Evolutionary conservation across 768 basidiomycete genomes (phyloP), one percentile per base, ranked within the genome.

Genomic region (Rhodotorula kratochvilovae): DNA sequence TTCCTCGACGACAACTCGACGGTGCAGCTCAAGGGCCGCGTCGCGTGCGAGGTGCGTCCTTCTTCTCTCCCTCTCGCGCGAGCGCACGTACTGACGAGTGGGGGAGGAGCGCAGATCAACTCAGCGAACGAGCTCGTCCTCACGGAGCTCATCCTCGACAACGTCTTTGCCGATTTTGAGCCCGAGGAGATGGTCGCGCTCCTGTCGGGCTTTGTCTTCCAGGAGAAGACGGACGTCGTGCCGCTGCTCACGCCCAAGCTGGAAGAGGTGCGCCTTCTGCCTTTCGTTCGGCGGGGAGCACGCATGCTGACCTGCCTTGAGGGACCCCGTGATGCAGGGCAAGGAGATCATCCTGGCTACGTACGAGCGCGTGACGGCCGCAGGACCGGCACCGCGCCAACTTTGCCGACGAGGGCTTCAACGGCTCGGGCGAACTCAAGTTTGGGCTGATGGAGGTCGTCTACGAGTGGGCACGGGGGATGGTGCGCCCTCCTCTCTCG

Each of bases 401-500:
- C 61, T 91, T 90, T 79, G 87, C 88, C 63, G 77, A 72, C 42
- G 72, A 73, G 45, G 71, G 61, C 43, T 73, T 71, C 61, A 75
- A 75, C 63, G 72, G 72, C 3, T 46, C 56, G 11, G 77, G 85
- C 86, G 58, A 86, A 68, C 86, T 94, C 76, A 97, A 96, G 80
- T 89, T 90, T 71, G 96, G 96, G 13, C 82, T 99, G 33, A 87
- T 91, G 16, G 95, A 99, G 79, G 96, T 95, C 3, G 96, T 97
- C 13, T 97, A 98, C 78, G 96, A 98, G 80, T 99, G 96, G 96
- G 94, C 96, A 0, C 92, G 90, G 80, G 96, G 96, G 64, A 97
- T 95, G 94, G 95, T 95, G 76, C 76, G 87, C 78, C 23, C 35
- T 21, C 57, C 63, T 53, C 31, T 12, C 0, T 36, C 43, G 36